These are phyloP conservation scores for Tuber melanosporum DNA, from an alignment of 495 filamentous ascomycete genomes.

Conservation along the genomic window DNA sequence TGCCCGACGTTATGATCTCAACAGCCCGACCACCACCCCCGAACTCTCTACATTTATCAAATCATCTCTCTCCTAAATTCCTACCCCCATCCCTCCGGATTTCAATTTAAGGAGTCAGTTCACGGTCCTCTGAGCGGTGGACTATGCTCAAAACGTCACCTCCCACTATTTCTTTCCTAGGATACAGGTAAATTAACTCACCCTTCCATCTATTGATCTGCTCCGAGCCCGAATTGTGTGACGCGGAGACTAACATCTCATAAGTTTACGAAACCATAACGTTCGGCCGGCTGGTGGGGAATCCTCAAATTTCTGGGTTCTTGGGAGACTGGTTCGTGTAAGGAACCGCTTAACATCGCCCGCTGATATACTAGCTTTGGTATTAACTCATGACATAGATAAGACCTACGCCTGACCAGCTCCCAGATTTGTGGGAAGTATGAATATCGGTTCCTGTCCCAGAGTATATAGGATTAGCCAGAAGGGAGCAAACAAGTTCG, in stretches of 20 bases:
- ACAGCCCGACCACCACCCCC: not conserved
- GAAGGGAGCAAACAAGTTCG: not conserved
- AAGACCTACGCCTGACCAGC: not conserved
- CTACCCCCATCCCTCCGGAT: not conserved
- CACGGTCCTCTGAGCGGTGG: not conserved
- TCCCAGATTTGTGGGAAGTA: not conserved
- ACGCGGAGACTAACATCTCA: not conserved
- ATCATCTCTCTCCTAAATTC: not conserved
- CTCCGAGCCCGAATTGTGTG: not conserved
- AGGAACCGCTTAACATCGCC: not conserved
- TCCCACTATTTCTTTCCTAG: not conserved
- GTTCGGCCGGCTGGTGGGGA: not conserved
- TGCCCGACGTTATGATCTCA: not conserved
- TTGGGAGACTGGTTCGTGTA: not conserved
- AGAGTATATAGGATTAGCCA: not conserved
- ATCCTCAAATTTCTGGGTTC: not conserved
- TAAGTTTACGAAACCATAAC: not conserved
- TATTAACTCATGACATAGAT: not conserved
- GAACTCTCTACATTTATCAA: not conserved
- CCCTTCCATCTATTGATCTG: not conserved
- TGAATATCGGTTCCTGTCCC: not conserved
- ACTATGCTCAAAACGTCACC: not conserved
- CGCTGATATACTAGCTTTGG: not conserved
- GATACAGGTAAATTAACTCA: not conserved
- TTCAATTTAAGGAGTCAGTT: not conserved